Base-by-base conservation (phyloP, 139 green algal species). In the Penium margaritaceum region DNA sequence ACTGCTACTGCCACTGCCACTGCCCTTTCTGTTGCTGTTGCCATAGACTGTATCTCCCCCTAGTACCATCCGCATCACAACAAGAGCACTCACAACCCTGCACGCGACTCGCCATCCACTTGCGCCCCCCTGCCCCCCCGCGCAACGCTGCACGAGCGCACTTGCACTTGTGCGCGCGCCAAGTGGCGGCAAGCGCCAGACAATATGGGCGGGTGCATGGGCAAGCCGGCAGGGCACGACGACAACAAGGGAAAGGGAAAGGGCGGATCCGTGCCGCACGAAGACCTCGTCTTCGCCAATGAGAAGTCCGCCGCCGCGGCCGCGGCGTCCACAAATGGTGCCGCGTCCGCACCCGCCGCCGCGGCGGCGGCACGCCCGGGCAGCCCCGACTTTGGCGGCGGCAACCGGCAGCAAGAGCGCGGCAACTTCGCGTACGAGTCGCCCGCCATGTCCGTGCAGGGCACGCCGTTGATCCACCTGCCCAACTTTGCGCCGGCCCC, bases 191-290 rank as follows among this genome's bases (percentile, higher is more conserved):
- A n/a, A n/a, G n/a, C n/a, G n/a, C n/a, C n/a, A n/a, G n/a, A n/a
- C n/a, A n/a, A n/a, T n/a, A 60, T 60, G 51, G 51, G 51, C 30
- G 51, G 24, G 51, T 60, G 51, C 51, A 6, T 27, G 51, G 51
- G 51, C 17, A 60, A 60, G 51, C 51, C 51, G 6, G 5, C 30
- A 60, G 51, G 24, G 51, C 24, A 60, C 14, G 51, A 24, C 51
- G 51, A 60, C 51, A 60, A 6, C 51, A 24, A 29, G 51, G 51
- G 51, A 6, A 60, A 60, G 19, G 24, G 30, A n/a, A 60, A 60
- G 51, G 51, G 51, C 2, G 24, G 51, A 60, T 24, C 29, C 17
- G 19, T 27, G 51, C 51, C 51, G 51, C 51, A 24, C 51, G 51
- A 60, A 24, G 51, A 60, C 24, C 19, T 60, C 12, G 51, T 60